Base-by-base conservation (phyloP, 2,329 filamentous ascomycete species). In the Sordariomycetes sp. region DNA sequence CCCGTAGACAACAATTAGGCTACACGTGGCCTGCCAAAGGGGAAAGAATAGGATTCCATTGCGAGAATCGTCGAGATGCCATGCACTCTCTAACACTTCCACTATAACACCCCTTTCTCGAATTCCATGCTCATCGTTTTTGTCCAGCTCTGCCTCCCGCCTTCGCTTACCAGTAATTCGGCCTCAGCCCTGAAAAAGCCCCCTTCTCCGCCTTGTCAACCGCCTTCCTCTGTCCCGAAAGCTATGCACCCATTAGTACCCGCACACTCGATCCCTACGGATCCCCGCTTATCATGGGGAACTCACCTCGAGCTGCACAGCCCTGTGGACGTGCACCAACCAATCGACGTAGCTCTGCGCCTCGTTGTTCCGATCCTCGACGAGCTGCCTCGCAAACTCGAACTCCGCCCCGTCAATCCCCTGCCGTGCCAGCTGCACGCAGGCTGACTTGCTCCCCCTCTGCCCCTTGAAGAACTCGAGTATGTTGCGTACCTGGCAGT, bases 301-400 rank as follows among this genome's bases (percentile, higher is more conserved):
- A 52, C 80, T 73, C 71, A 87, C 84, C 81, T 99, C 94, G 62
- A 96, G 78, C 69, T 96, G 92, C 63, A 99, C 94, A 64, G 89
- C 86, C 65, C 93, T 87, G 73, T 99, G 94, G 62, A 97, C 81
- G 72, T 96, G 89, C 59, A 99, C 94, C 67, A 99, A 78, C 94
- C 94, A 99, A 74, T 99, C 94, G 37, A 97, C 94, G 72, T 97
- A 99, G 69, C 89, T 96, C 74, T 96, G 92, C 40, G 94, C 94
- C 75, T 99, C 94, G 64, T 96, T 96, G 71, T 97, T 97, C 63
- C 94, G 83, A 69, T 99, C 94, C 73, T 99, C 94, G 35, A 96
- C 85, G 64, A 99, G 73, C 73, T 95, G 78, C 57, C 92, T 79
- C 8, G 94, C 94, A 76, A 97, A 99, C 72, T 99, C 94, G 67